A percentile compares a stretch with the other conserved stretches of the same genome.
These are phyloP conservation scores for Dactylellina parvicollis DNA, from an alignment of 2,329 filamentous ascomycete genomes.

Conservation along the genomic window DNA sequence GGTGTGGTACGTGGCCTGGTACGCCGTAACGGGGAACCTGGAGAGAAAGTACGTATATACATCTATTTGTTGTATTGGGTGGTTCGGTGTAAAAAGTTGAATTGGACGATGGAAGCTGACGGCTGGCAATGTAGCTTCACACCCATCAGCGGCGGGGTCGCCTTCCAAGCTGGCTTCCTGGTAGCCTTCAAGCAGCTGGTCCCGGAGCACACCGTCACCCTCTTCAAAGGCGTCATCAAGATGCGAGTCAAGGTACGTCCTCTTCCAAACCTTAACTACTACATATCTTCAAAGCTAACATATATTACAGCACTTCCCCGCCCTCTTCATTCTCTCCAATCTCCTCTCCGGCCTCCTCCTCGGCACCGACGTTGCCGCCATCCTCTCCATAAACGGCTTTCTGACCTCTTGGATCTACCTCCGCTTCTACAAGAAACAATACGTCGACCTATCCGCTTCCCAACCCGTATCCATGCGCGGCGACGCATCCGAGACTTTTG, in stretches of 20 bases:
- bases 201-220: constrained; percentile 93
- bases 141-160: constrained; percentile 86
- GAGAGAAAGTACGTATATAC: constrained; percentile 38
- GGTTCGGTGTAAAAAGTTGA: background rate
- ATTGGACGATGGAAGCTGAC: background rate
- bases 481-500: constrained; percentile 95
- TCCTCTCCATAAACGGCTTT: constrained; percentile 83
- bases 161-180: constrained; percentile 90
- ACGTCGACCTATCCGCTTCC: constrained; percentile 73
- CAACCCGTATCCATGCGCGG: constrained; percentile 76
- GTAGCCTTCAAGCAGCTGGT: constrained; percentile 98
- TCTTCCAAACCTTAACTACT: constrained; percentile 60
- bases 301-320: constrained; percentile 73
- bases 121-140: constrained; percentile 69
- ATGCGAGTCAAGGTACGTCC: constrained; percentile 78
- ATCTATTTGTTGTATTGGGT: background rate
- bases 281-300: background rate
- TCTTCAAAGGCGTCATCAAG: constrained; percentile 87
- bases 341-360: constrained; percentile 72
- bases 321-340: constrained; percentile 77
- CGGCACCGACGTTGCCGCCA: constrained; percentile 78
- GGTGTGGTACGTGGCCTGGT: constrained; percentile 40
- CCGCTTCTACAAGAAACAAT: constrained; percentile 86
- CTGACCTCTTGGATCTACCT: constrained; percentile 93
- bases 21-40: constrained; percentile 24